Evolutionary conservation across 2,329 filamentous ascomycete species (phyloP).

Genomic region (Ambrosiella beaveri): DNA sequence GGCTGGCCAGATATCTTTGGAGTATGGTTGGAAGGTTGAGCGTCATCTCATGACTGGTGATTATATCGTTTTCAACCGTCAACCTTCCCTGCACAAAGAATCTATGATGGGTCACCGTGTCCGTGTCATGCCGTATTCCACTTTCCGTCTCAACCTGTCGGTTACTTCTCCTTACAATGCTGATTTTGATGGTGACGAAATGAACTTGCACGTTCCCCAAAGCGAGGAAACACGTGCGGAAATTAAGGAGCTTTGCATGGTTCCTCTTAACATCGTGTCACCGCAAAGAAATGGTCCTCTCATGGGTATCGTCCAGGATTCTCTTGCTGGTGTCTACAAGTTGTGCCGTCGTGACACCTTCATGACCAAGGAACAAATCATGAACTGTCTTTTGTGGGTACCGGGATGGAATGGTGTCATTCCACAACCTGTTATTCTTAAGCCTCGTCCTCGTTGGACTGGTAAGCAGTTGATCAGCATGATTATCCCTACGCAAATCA

Average conservation of each 20-base stretch:
- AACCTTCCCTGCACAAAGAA: conserved; percentile 97
- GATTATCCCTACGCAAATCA: conserved; percentile 76
- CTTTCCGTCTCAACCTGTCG: conserved; percentile 90
- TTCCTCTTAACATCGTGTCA: conserved; percentile 96
- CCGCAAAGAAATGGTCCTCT: conserved; percentile 90
- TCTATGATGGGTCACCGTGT: conserved; percentile 99
- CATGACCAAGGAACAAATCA: conserved; percentile 74
- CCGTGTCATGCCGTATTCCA: conserved; percentile 96
- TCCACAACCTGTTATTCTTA: conserved; percentile 81
- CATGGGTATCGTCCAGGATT: conserved; percentile 99
- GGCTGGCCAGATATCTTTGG: conserved; percentile 66
- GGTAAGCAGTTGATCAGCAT: conserved; percentile 96
- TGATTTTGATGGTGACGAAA: conserved; percentile 99
- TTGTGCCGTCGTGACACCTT: conserved; percentile 87
- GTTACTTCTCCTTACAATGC: conserved; percentile 98
- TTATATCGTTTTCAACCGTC: conserved; percentile 98
- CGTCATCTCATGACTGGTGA: conserved; percentile 91
- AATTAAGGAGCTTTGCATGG: conserved; percentile 84
- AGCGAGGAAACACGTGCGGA: conserved; percentile 93
- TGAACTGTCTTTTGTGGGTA: conserved; percentile 96
- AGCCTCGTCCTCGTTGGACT: conserved; percentile 85
- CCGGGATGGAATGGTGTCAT: conserved; percentile 94
- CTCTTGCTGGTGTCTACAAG: conserved; percentile 91
- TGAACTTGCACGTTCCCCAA: conserved; percentile 99
- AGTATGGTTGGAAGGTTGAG: conserved; percentile 98